Base-by-base conservation (phyloP, 805 yeast species). In the Wickerhamomyces bisporus region DNA sequence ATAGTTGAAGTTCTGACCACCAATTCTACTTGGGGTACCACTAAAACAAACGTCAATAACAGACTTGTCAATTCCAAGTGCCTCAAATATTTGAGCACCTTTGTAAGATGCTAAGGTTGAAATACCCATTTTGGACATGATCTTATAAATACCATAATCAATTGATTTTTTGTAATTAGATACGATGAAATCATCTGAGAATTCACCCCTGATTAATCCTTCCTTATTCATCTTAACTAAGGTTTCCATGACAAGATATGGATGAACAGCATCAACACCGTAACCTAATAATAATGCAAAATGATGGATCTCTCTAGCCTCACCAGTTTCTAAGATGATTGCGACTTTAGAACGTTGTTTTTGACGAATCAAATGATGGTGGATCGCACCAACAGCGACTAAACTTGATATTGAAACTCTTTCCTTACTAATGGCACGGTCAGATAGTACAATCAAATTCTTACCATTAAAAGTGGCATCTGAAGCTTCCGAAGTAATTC, bases 101-200 rank as follows among this genome's bases (percentile, higher is more conserved):
- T 91, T 91, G 68, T 91, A 91, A n/a, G 96, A 86, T 11, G 97
- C 96, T 60, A 91, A 71, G 23, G 98, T 93, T 24, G 98, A 89
- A 53, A 91, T 93, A 72, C 98, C 98, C 98, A 91, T 93, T 73
- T 93, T 91, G 26, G 97, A 87, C 98, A 91, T 91, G 43, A 93
- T 97, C 70, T 93, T 91, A 53, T 87, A 70, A 52, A 91, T 82
- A 65, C 98, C 98, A 39, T 87, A 83, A 58, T 91, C 95, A 42
- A 86, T 72, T 11, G 97, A 82, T 49, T 78, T 72, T 58, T 82
- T 85, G 68, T 87, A 91, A 70, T 91, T 91, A 36, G 70, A 70
- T 44, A 89, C 64, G 42, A 88, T 72, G 49, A 75, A 58, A 24
- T 74, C 76, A 45, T 79, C 79, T 14, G 79, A 57, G 38, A 85